Percentiles rank a stretch among this genome's conserved stretches.
These are phyloP conservation scores for Chloromonas sp. DNA, from an alignment of 163 green algal genomes.

Conservation along the genomic window DNA sequence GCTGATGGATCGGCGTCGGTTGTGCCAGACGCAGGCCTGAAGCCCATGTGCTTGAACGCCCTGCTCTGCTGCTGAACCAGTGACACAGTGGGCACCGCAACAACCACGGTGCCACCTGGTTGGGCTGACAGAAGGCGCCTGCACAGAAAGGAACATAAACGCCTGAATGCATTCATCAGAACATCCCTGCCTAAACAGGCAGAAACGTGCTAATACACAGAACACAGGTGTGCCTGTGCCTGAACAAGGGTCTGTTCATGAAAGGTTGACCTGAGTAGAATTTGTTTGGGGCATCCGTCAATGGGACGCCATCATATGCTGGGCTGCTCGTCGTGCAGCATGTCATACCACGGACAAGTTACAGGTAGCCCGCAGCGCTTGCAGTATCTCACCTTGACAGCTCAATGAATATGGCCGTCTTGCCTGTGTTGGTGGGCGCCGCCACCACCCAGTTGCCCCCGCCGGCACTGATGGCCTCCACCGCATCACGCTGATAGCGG, in stretches of 20 bases:
- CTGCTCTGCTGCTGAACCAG: conserved; percentile 27
- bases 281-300: too few relatives aligned
- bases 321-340: too few relatives aligned
- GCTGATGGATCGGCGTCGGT: neutral
- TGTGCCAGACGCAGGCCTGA: neutral
- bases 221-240: too few relatives aligned
- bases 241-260: too few relatives aligned
- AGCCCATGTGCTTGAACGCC: conserved; percentile 6
- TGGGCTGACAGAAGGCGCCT: conserved; percentile 8
- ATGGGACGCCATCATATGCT: too few relatives aligned
- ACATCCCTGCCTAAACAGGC: too few relatives aligned
- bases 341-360: too few relatives aligned
- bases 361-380: too few relatives aligned
- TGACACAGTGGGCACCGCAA: conserved; percentile 27
- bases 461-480: conserved; percentile 7
- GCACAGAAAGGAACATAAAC: neutral
- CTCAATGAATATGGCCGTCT: conserved; percentile 51
- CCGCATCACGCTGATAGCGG: conserved; percentile 14
- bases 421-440: conserved; percentile 35
- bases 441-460: conserved; percentile 40
- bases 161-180: neutral
- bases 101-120: conserved; percentile 17
- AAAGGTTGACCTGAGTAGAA: too few relatives aligned
- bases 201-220: too few relatives aligned
- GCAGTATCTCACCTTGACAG: conserved; percentile 4